These are phyloP conservation scores for Bifiguratus adelaidae DNA, from an alignment of 192 early-diverging fungal species.

Conservation along the genomic window DNA sequence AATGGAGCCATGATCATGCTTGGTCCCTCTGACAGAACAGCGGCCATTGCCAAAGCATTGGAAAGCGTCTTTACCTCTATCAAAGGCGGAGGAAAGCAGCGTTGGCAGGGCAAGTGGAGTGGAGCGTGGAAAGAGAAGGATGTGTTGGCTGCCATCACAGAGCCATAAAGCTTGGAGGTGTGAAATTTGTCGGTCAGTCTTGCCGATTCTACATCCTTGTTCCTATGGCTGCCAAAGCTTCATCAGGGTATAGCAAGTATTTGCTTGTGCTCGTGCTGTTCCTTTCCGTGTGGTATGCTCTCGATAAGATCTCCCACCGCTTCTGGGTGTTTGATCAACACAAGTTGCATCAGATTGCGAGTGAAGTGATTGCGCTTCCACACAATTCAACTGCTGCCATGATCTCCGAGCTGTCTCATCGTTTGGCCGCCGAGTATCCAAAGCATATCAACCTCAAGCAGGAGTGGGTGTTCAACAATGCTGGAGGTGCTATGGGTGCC, in stretches of 20 bases:
- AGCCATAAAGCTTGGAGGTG: too few relatives aligned
- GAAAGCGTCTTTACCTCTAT: slow-evolving; percentile 12
- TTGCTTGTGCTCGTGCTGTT: too few relatives aligned
- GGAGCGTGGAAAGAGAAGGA: slow-evolving; percentile 29
- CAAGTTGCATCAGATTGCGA: slow-evolving; percentile 16
- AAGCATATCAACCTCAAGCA: slow-evolving; percentile 22
- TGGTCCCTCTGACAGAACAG: slow-evolving; percentile 16
- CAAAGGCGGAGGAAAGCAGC: slow-evolving; percentile 37
- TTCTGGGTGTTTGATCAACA: slow-evolving; percentile 27
- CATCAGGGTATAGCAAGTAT: too few relatives aligned
- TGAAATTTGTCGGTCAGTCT: too few relatives aligned
- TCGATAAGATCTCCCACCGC: slow-evolving; percentile 19
- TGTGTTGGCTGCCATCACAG: too few relatives aligned
- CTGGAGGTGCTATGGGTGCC: slow-evolving; percentile 34
- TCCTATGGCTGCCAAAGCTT: too few relatives aligned
- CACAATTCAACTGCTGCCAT: slow-evolving; percentile 16
- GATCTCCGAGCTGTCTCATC: slow-evolving; percentile 17
- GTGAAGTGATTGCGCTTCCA: slow-evolving; percentile 16
- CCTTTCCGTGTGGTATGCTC: too few relatives aligned
- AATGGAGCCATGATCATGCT: slow-evolving; percentile 32
- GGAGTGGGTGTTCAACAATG: slow-evolving; percentile 37
- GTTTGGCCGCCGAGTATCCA: slow-evolving; percentile 20
- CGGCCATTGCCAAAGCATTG: slow-evolving; percentile 16
- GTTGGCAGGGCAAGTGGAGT: slow-evolving; percentile 40
- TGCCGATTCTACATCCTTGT: too few relatives aligned